Evolutionary conservation across 441 rosid species (phyloP), one percentile per base, ranked within the genome.

Genomic region (Gossypium schwendimanii): DNA sequence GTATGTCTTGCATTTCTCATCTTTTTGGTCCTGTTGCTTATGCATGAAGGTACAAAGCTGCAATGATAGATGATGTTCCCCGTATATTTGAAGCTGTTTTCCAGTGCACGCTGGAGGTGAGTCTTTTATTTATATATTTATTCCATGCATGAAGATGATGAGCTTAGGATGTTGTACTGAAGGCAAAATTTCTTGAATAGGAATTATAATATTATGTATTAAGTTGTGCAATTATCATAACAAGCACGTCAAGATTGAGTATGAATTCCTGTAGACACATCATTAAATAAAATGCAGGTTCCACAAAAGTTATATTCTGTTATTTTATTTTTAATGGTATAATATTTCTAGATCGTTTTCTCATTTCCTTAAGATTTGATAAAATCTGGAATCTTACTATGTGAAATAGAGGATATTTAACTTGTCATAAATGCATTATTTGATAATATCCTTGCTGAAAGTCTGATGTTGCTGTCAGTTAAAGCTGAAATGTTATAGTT

Each of bases 91-190:
- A 96, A 88, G 99, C 98, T 69, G 87, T 96, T 72, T 96, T 94
- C 83, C 98, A 93, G 83, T 96, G 99, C 81, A 93, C 99, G 33
- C 81, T 96, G 63, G 98, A 96, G 98, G 99, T 93, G 66, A 85
- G 84, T 41, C 39, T 66, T 47, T 33, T 75, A 2, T 18, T 17
- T 50, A 39, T 73, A 24, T 47, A 15, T 24, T 14, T 47, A 24
- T 65, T 14, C 47, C n/a, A n/a, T 7, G 23, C 2, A 1, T n/a
- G 18, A 26, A 41, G 39, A 59, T 2, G 31, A 10, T 3, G 55
- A 21, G 28, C 45, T 41, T 41, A 41, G 9, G 45, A 1, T 41
- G 41, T n/a, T 17, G 20, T 26, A 23, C 18, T 4, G 6, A 3
- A 24, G 18, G 39, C 12, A 33, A 26, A 60, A 60, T 14, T 5